Percentiles rank a stretch among this genome's conserved stretches.
Evolutionary conservation across 192 early-diverging fungal genomes (phyloP).

Genomic region (Pilobolus umbonatus): DNA sequence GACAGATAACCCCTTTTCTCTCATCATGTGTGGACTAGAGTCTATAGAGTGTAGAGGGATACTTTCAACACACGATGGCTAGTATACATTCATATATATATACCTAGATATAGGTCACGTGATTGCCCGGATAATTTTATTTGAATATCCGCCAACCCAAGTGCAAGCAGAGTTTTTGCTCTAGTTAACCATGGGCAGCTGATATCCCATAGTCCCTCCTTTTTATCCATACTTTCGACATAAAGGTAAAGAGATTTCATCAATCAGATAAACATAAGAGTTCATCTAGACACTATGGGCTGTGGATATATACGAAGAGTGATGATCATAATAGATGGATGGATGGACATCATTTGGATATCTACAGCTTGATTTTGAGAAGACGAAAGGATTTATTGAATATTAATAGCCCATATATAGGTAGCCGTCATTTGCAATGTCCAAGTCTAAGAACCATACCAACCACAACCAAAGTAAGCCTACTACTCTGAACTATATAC

Average conservation of each 20-base stretch:
- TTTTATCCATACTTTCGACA: constrained; percentile 8
- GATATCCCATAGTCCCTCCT: constrained; percentile 7
- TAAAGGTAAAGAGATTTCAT: too few relatives aligned
- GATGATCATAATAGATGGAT: not conserved
- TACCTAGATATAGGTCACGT: not conserved
- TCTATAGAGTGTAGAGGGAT: too few relatives aligned
- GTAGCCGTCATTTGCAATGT: constrained; percentile 47
- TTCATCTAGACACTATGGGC: not conserved
- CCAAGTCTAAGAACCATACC: constrained; percentile 99
- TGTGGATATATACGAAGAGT: not conserved
- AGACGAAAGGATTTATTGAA: not conserved
- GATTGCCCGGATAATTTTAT: not conserved
- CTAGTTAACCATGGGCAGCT: not conserved
- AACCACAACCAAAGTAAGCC: constrained; percentile 99
- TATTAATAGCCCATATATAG: not conserved
- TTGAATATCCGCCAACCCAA: not conserved
- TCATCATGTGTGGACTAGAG: too few relatives aligned
- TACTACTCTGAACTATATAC: not conserved
- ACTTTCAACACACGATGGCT: too few relatives aligned
- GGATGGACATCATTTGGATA: not conserved
- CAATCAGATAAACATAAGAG: constrained; percentile 14
- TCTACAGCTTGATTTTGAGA: not conserved
- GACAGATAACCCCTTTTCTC: too few relatives aligned
- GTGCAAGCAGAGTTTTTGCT: constrained; percentile 1
- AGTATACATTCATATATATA: too few relatives aligned